These are phyloP conservation scores for Ophiostoma pallidulum DNA, from an alignment of 2,329 filamentous ascomycete species.

Conservation along the genomic window DNA sequence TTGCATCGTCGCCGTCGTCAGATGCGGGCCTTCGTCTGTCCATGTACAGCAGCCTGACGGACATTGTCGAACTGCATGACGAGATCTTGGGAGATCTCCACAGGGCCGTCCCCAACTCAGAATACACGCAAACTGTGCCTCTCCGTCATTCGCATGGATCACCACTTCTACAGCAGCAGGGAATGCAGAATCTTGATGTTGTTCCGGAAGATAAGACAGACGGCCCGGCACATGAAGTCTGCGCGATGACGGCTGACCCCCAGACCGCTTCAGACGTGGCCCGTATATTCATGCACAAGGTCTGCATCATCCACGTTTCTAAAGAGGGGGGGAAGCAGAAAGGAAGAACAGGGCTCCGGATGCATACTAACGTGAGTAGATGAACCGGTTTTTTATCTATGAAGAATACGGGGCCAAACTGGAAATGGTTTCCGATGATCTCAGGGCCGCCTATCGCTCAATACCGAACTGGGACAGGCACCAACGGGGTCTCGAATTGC, in stretches of 20 bases:
- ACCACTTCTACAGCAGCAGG: constrained; percentile 20
- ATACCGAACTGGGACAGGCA: constrained; percentile 69
- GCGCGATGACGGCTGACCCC: constrained; percentile 48
- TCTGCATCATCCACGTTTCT: constrained; percentile 19
- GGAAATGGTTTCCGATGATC: constrained; percentile 71
- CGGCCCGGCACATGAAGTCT: constrained; percentile 35
- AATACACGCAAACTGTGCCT: constrained; percentile 42
- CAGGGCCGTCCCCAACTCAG: constrained; percentile 57
- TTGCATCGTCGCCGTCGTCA: constrained; percentile 60
- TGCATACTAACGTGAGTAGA: constrained; percentile 42
- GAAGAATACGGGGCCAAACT: constrained; percentile 89
- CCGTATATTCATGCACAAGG: constrained; percentile 51
- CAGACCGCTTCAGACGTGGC: constrained; percentile 51
- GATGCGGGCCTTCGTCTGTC: constrained; percentile 56
- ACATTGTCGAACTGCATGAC: constrained; percentile 77
- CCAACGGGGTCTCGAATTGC: constrained; percentile 74
- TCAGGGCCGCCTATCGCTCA: constrained; percentile 57
- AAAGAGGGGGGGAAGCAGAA: too few species aligned
- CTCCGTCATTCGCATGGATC: constrained; percentile 16
- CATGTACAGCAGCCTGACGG: constrained; percentile 69
- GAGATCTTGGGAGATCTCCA: constrained; percentile 69
- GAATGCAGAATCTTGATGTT: constrained; percentile 40
- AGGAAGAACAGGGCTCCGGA: too few species aligned
- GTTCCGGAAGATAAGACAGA: constrained; percentile 33
- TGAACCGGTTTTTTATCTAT: constrained; percentile 75